Evolutionary conservation across 306 rosid genomes (phyloP).

Genomic region (Acacia crassicarpa): DNA sequence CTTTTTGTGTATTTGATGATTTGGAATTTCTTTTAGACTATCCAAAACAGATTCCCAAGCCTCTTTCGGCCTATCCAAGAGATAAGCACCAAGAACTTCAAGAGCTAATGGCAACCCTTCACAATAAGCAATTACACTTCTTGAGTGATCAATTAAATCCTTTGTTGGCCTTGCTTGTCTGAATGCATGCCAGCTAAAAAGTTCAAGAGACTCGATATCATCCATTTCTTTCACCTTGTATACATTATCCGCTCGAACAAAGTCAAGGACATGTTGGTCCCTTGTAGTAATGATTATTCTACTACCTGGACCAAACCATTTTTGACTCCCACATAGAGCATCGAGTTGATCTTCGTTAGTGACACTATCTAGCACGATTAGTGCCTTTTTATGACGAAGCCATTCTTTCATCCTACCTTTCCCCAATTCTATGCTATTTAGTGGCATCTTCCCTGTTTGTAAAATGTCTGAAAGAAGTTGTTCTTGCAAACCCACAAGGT

Average conservation of each 20-base stretch:
- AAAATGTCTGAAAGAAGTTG: background rate
- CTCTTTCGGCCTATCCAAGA: background rate
- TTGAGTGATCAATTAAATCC: background rate
- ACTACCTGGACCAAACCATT: background rate
- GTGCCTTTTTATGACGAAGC: background rate
- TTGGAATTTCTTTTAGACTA: background rate
- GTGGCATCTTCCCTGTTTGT: background rate
- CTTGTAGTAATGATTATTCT: background rate
- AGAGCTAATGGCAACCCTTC: background rate
- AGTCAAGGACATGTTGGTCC: background rate
- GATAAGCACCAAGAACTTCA: background rate
- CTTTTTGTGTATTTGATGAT: background rate
- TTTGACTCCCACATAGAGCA: background rate
- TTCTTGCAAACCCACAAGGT: background rate
- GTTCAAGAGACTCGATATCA: background rate
- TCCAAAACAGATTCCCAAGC: background rate
- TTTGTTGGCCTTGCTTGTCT: background rate
- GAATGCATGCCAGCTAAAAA: background rate
- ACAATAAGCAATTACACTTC: background rate
- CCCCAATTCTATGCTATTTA: background rate
- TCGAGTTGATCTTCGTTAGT: background rate
- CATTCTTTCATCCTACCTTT: background rate
- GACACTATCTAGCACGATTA: background rate
- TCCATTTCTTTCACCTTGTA: background rate
- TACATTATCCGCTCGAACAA: background rate